These are phyloP conservation scores for Veloboletus limbatus DNA, from an alignment of 1,284 basidiomycete species.

Conservation along the genomic window DNA sequence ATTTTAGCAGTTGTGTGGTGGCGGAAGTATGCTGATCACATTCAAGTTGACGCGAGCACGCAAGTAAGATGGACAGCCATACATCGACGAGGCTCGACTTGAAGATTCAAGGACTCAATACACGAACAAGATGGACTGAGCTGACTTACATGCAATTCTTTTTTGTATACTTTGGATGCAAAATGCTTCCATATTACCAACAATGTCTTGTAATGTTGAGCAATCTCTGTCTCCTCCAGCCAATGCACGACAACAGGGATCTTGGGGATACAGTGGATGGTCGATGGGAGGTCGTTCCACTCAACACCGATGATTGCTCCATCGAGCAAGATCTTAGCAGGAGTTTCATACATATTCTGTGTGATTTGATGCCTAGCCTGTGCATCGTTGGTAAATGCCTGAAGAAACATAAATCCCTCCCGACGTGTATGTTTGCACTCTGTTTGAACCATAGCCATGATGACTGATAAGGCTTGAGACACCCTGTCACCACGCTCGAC, in stretches of 20 bases:
- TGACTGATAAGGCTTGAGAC: slow-evolving; percentile 35
- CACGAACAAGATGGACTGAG: not conserved
- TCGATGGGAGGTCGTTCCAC: slow-evolving; percentile 20
- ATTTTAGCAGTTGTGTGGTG: slow-evolving; percentile 31
- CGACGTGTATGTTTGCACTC: slow-evolving; percentile 27
- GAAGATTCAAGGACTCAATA: slow-evolving; percentile 8
- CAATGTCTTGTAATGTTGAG: slow-evolving; percentile 43
- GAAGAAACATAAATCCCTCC: slow-evolving; percentile 42
- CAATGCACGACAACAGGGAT: slow-evolving; percentile 34
- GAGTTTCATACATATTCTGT: slow-evolving; percentile 21
- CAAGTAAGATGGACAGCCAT: slow-evolving; percentile 56
- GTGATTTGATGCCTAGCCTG: slow-evolving; percentile 11
- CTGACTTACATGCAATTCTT: slow-evolving; percentile 27
- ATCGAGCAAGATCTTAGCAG: slow-evolving; percentile 29
- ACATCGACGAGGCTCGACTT: slow-evolving; percentile 41
- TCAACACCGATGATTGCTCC: slow-evolving; percentile 27
- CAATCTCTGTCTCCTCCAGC: slow-evolving; percentile 45
- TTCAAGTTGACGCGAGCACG: slow-evolving; percentile 43
- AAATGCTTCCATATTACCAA: slow-evolving; percentile 39
- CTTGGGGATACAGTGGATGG: slow-evolving; percentile 20
- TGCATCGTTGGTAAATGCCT: slow-evolving; percentile 34
- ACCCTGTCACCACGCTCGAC: slow-evolving; percentile 23
- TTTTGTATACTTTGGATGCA: slow-evolving; percentile 17
- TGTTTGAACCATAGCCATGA: slow-evolving; percentile 39
- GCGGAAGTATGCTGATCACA: slow-evolving; percentile 36